Evolutionary conservation across 192 early-diverging fungal species (phyloP).

Genomic region (Coemansia javaensis): DNA sequence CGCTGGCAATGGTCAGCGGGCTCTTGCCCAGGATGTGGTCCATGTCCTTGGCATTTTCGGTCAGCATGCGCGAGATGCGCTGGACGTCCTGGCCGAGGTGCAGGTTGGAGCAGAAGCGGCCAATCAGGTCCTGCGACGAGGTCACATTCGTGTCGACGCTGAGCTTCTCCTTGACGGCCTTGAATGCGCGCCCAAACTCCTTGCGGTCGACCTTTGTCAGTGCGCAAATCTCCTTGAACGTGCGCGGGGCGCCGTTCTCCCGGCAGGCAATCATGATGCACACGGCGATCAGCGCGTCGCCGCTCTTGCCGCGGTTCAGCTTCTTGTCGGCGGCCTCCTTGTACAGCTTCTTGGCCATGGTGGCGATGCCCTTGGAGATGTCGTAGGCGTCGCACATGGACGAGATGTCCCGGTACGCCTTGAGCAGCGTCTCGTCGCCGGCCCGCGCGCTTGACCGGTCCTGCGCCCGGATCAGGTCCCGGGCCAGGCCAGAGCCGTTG

Average conservation of each 20-base stretch:
- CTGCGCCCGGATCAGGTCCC: constrained; percentile 10
- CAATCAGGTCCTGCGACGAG: constrained; percentile 63
- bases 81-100: constrained; percentile 58
- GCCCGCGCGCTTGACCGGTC: constrained; percentile 59
- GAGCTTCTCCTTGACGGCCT: constrained; percentile 29
- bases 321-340: constrained; percentile 78
- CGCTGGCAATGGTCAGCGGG: constrained; percentile 81
- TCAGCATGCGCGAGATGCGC: constrained; percentile 60
- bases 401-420: constrained; percentile 74
- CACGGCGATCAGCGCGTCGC: constrained; percentile 74
- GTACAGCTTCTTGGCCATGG: constrained; percentile 85
- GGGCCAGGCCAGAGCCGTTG: background rate
- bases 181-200: constrained; percentile 71
- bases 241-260: constrained; percentile 70
- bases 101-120: constrained; percentile 73
- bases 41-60: constrained; percentile 61
- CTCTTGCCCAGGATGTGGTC: constrained; percentile 76
- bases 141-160: constrained; percentile 54
- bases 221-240: constrained; percentile 85
- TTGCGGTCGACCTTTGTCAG: constrained; percentile 83
- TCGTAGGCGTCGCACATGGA: constrained; percentile 78
- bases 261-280: constrained; percentile 88
- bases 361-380: constrained; percentile 68
- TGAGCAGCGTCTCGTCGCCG: constrained; percentile 64
- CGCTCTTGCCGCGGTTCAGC: constrained; percentile 65